A percentile compares a stretch with the other conserved stretches of the same genome.
phyloP scores from a whole-genome alignment of 768 basidiomycete genomes.

The Trametes gibbosa region DNA sequence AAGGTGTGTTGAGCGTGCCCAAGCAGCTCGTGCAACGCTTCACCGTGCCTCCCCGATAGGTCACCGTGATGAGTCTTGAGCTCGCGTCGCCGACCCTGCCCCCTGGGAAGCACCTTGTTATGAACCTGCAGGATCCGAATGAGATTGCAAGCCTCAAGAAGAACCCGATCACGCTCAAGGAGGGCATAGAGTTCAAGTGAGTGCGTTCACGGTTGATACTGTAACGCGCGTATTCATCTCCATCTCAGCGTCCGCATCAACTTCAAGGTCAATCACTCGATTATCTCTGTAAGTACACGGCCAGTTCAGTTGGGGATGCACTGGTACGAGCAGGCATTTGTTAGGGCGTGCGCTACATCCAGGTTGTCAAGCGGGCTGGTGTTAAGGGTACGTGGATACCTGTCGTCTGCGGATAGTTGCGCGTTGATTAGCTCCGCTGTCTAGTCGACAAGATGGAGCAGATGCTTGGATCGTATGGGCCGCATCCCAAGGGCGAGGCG shows the following conservation, averaged over 20 bases:
- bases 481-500: constrained; percentile 57
- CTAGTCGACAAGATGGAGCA: constrained; percentile 88
- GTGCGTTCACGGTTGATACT: constrained; percentile 18
- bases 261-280: constrained; percentile 87
- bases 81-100: constrained; percentile 74
- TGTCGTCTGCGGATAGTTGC: neutral
- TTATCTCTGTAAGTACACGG: constrained; percentile 63
- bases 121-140: constrained; percentile 60
- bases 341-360: constrained; percentile 82
- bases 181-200: constrained; percentile 88
- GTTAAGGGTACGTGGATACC: constrained; percentile 53
- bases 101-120: constrained; percentile 52
- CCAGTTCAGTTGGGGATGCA: neutral
- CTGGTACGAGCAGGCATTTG: constrained; percentile 14
- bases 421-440: neutral
- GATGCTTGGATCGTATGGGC: constrained; percentile 95
- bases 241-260: constrained; percentile 65
- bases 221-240: neutral
- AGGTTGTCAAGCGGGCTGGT: constrained; percentile 80
- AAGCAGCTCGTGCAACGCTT: neutral
- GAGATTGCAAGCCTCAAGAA: constrained; percentile 62
- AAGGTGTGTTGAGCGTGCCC: constrained; percentile 48
- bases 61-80: constrained; percentile 73
- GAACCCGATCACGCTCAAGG: constrained; percentile 75
- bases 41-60: constrained; percentile 37